Percentiles rank a stretch among this genome's conserved stretches.
Evolutionary conservation across 148 eudicot species (phyloP).

Genomic region (Vaccinium vitisidaea): DNA sequence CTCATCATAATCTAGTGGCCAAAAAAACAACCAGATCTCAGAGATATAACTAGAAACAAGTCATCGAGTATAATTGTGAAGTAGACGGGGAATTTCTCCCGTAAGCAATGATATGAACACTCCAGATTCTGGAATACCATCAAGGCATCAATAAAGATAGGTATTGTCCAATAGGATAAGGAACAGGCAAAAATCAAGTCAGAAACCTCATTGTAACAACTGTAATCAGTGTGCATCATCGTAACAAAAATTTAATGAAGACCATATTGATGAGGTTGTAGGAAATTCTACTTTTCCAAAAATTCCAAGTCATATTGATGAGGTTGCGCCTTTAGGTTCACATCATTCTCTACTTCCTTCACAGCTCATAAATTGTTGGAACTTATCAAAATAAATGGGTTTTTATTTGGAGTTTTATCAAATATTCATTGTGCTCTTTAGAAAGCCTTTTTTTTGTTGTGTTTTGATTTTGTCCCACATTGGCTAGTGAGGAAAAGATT

Average conservation of each 20-base stretch:
- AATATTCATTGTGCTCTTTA: too few relatives aligned
- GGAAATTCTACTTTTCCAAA: not conserved
- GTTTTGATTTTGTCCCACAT: too few relatives aligned
- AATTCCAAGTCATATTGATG: not conserved
- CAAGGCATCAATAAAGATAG: not conserved
- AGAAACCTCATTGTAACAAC: not conserved
- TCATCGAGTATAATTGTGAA: not conserved
- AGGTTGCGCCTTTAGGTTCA: not conserved
- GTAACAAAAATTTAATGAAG: not conserved
- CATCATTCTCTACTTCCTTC: not conserved
- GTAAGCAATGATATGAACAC: constrained; percentile 11
- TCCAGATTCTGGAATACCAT: not conserved
- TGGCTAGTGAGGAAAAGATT: too few relatives aligned
- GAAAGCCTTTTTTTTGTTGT: too few relatives aligned
- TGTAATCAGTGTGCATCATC: not conserved
- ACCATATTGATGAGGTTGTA: not conserved
- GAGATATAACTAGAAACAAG: constrained; percentile 13
- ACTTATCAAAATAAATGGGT: too few relatives aligned
- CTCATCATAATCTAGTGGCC: constrained; percentile 69
- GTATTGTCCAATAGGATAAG: not conserved
- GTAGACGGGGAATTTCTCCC: not conserved
- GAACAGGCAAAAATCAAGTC: not conserved
- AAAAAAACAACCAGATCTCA: constrained; percentile 9
- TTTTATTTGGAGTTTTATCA: too few relatives aligned
- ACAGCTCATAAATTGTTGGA: not conserved